Evolutionary conservation across 495 filamentous ascomycete genomes (phyloP), one percentile per base, ranked within the genome.

Genomic region (Penicillium canariense): DNA sequence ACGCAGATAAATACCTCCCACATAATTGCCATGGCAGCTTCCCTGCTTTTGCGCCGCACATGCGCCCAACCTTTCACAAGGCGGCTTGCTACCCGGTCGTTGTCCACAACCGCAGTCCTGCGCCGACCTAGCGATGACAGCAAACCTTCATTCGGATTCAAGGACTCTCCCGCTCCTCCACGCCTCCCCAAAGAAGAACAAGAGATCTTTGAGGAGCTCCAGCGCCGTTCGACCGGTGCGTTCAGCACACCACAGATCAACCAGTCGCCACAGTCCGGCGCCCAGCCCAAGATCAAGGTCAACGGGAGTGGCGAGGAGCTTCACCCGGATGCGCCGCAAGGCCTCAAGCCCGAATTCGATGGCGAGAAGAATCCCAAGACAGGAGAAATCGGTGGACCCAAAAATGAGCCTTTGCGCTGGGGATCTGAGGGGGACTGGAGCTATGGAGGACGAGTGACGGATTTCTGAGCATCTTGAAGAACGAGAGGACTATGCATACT

Each of bases 391-490:
- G 94, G 92, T 5, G 94, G 94, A 12, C 94, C 94, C 15, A 98
- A 97, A 83, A 98, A 97, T 70, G 94, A 98, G 73, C 94, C 94
- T 38, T 59, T 97, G 61, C 78, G 92, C 49, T 96, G 92, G 92
- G 91, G 91, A 0, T 67, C 75, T 23, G 69, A 60, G 3, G 88
- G 90, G 1, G 94, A 98, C 74, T 98, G 91, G 85, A 97, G 90
- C 63, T 98, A 87, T 71, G 96, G 96, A 73, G 94, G 94, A 32
- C 77, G 94, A 50, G 93, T 94, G 22, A 97, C 94, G 17, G 94
- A 97, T 74, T 98, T 98, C 67, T 98, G 52, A 61, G 46, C 32
- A 18, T 28, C 22, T 14, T 17, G 20, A 31, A 15, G 10, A n/a
- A 15, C 17, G 11, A 34, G 5, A 30, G 17, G 39, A 9, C 23